phyloP scores from a whole-genome alignment of 108 stramenopile species.

The Nitzschia inconspicua region DNA sequence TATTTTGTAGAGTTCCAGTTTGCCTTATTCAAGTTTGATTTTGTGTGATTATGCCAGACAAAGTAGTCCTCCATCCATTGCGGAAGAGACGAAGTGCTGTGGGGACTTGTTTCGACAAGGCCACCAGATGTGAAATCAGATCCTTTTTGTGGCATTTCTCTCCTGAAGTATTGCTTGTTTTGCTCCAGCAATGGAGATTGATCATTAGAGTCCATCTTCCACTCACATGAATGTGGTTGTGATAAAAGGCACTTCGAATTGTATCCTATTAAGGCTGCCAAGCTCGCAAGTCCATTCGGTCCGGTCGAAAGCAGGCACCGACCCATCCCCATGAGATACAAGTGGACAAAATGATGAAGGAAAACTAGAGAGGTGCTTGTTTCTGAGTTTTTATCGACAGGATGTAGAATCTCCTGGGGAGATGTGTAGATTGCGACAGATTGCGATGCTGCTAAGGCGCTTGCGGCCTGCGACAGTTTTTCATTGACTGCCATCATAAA shows the following conservation, averaged over 20 bases:
- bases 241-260: conserved; percentile 19
- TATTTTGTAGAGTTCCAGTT: conserved; percentile 34
- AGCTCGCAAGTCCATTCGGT: conserved; percentile 8
- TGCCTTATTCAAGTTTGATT: neutral
- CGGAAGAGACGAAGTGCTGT: no score
- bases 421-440: conserved; percentile 2
- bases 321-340: conserved; percentile 34
- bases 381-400: conserved; percentile 18
- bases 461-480: neutral
- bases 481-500: conserved; percentile 30
- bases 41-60: conserved; percentile 30
- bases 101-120: neutral
- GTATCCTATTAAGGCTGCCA: conserved; percentile 27
- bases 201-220: no score
- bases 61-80: conserved; percentile 49
- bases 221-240: no score
- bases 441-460: conserved; percentile 1
- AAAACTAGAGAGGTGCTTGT: neutral
- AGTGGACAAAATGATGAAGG: conserved; percentile 34
- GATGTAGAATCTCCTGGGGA: neutral
- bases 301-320: conserved; percentile 18
- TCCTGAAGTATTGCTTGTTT: no score
- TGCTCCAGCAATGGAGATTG: no score
- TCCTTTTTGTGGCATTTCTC: neutral
- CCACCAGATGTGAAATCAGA: neutral